Evolutionary conservation across 352 stramenopile species (phyloP), one percentile per base, ranked within the genome.

Genomic region (Globisporangium camurandrum): DNA sequence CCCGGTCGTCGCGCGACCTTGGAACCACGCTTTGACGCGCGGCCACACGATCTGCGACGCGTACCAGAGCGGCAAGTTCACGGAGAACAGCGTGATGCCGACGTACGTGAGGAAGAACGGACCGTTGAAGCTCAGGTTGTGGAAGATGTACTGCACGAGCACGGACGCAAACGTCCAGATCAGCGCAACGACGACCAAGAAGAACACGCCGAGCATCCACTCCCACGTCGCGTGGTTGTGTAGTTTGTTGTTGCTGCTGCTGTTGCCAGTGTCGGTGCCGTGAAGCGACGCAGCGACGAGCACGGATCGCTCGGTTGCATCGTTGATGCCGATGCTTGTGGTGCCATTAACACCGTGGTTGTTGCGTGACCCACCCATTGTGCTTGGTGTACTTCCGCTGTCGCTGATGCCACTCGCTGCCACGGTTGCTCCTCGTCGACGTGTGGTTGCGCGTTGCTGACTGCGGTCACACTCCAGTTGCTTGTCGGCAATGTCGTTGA

Each of bases 81-180:
- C 54, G 1, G 77, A 79, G 55, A 96, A 93, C 46, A 96, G 72
- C 42, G 76, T 78, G 52, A 85, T 95, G 44, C 78, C 80, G 27
- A 95, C 69, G 62, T 93, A 95, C 36, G 86, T 94, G 37, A 96
- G 68, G 54, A 95, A 90, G 64, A 96, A 95, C 31, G 87, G 86
- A 0, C 68, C 67, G 24, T 92, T 66, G 69, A 93, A 96, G 52
- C 67, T 79, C 51, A 95, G 57, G 46, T 93, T 74, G 30, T 88
- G 67, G 66, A 93, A 93, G 34, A 96, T 89, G 51, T 90, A 92
- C 67, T 96, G 86, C 54, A 94, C 73, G 24, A 95, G 54, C 24
- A 96, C 85, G 45, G 73, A 90, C 3, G 85, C 76, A 40, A 86
- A 85, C 42, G 82, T 87, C 82, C 82, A 93, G 46, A 93, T 90